Conservation (phyloP, 2,329 filamentous ascomycete species). For the Nigrograna mackinnonii region DNA sequence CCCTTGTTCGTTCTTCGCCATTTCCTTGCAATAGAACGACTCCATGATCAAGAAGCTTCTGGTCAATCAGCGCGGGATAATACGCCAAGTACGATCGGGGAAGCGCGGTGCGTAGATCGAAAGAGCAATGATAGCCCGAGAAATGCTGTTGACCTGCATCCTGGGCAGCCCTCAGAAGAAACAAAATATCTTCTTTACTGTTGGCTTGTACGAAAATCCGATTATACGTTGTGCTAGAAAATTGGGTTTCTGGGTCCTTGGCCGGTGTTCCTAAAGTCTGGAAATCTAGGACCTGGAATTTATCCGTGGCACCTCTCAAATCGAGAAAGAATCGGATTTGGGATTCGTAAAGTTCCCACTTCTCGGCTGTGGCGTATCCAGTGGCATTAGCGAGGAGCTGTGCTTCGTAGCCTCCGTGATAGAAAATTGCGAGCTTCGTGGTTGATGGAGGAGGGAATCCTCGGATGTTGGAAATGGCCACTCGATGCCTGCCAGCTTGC, state of each 20-base stretch:
- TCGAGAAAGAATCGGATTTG: constrained; percentile 51
- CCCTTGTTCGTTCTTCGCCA: constrained; percentile 17
- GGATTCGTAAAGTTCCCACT: constrained; percentile 54
- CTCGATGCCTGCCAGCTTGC: constrained; percentile 37
- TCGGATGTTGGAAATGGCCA: constrained; percentile 38
- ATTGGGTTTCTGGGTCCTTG: constrained; percentile 26
- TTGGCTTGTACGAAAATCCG: constrained; percentile 34
- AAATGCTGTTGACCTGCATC: constrained; percentile 36
- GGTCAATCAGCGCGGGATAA: constrained; percentile 33
- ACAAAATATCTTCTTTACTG: constrained; percentile 20
- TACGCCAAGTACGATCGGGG: constrained; percentile 35
- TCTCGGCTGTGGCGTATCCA: constrained; percentile 51
- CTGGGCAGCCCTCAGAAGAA: constrained; percentile 19
- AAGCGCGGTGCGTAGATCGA: constrained; percentile 31
- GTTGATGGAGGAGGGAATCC: constrained; percentile 45
- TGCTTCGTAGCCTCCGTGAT: constrained; percentile 43
- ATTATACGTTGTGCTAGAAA: constrained; percentile 34
- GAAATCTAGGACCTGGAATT: constrained; percentile 58
- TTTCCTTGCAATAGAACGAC: constrained; percentile 7
- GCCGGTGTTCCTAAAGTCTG: constrained; percentile 42
- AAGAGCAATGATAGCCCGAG: constrained; percentile 32
- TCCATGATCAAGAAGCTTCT: constrained; percentile 25
- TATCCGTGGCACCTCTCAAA: constrained; percentile 38
- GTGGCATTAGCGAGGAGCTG: constrained; percentile 40
- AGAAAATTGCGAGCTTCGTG: constrained; percentile 46